Base-by-base conservation (phyloP, 2,329 filamentous ascomycete species). In the Alternaria sp. region DNA sequence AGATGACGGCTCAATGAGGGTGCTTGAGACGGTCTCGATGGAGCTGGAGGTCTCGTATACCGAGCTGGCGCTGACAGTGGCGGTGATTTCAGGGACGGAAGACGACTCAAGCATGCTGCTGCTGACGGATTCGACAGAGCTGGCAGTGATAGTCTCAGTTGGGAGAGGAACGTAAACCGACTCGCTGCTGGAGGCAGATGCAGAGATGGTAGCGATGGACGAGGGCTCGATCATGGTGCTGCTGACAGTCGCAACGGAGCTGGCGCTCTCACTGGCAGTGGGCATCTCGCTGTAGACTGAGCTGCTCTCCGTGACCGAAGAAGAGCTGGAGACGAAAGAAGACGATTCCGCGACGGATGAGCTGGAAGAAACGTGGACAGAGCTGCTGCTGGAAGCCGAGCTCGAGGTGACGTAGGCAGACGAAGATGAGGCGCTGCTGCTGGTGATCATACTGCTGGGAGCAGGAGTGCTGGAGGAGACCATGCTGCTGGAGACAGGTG, bases 321-420 rank as follows among this genome's bases (percentile, higher is more conserved):
- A 23, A 1, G 60, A 62, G 46, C 55, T 58, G 25, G 37, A 41
- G 7, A 12, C 26, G 3, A 61, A 25, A 6, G 58, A 61, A 25
- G 58, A 57, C 11, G 59, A 57, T 12, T 50, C 58, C 1, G 43
- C 28, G 5, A 37, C 44, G 10, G 44, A 30, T 8, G 51, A 43
- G 50, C 62, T 65, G 6, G 55, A 55, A n/a, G 59, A 44, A 45
- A 50, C 53, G 28, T 56, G 23, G 6, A 23, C 26, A 2, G 54
- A 56, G 26, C 55, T 57, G 55, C 44, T 60, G 37, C 49, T 53
- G 20, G 45, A 43, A 33, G 33, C 37, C 0, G 54, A 41, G 33
- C 60, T 63, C 5, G 57, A 49, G 23, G 60, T 57, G 23, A 14
- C 14, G 12, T 60, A 49, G 12, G 20, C 51, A 18, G 64, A 63